Conservation (phyloP, 495 filamentous ascomycete species). For the Bryoglossum gracile region DNA sequence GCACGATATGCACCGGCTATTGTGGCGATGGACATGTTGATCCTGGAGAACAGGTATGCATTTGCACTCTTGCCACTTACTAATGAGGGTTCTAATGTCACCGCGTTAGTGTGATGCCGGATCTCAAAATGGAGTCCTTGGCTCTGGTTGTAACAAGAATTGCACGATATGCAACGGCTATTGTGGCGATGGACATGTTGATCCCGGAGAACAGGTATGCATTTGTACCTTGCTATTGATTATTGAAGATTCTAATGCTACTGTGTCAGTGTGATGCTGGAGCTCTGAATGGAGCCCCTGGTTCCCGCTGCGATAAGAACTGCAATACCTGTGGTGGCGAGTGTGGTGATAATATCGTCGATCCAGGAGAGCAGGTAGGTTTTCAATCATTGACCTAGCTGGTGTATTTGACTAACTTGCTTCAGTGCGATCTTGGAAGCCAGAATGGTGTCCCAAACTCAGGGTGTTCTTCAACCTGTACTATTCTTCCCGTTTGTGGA, state of each 20-base stretch:
- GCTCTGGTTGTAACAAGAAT: slow-evolving; percentile 1
- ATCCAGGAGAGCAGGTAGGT: no score
- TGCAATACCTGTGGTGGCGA: no score
- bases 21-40: not conserved
- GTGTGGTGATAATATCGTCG: no score
- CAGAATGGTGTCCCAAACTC: slow-evolving; percentile 1
- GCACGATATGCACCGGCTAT: not conserved
- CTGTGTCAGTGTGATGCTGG: not conserved
- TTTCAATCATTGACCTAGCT: no score
- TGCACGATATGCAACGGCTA: slow-evolving; percentile 14
- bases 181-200: slow-evolving; percentile 3
- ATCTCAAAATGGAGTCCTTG: not conserved
- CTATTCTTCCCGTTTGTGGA: not conserved
- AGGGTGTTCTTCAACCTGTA: not conserved
- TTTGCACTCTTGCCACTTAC: no score
- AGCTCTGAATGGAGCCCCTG: slow-evolving; percentile 3
- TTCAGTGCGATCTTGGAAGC: not conserved
- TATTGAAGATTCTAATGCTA: not conserved
- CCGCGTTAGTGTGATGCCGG: slow-evolving; percentile 11
- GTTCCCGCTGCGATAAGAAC: not conserved
- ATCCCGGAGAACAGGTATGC: not conserved
- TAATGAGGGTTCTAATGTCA: no score
- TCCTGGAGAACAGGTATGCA: not conserved
- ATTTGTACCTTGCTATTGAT: not conserved
- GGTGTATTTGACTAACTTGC: no score